Conservation (phyloP, 371 early-diverging fungal species). For the Rhizopus delemar region DNA sequence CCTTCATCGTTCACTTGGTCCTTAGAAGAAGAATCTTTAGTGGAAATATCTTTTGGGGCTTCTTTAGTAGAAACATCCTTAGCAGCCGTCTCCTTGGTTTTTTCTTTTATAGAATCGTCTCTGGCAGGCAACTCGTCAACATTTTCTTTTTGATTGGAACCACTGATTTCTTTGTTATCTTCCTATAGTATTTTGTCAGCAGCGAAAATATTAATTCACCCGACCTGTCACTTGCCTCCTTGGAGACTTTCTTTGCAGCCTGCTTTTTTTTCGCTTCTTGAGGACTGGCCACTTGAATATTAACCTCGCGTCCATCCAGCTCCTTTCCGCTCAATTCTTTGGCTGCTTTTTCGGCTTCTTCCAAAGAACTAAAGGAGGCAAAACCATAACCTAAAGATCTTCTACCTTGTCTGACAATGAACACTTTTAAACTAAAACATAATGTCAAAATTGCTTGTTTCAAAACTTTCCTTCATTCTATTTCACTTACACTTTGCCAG, state of each 20-base stretch:
- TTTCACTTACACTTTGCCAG: conserved; percentile 74
- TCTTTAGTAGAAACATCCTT: conserved; percentile 17
- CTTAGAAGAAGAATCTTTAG: neutral
- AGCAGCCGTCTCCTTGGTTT: conserved; percentile 1
- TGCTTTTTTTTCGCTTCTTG: conserved; percentile 16
- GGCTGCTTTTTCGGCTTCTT: conserved; percentile 76
- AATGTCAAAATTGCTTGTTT: conserved; percentile 1
- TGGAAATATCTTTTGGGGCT: neutral
- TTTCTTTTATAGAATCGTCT: neutral
- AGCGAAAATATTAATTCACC: too few relatives aligned
- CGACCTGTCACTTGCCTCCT: neutral
- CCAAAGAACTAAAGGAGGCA: conserved; percentile 76
- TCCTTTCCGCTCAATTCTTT: conserved; percentile 69
- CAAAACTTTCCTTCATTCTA: neutral
- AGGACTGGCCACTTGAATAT: conserved; percentile 85
- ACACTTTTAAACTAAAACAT: conserved; percentile 12
- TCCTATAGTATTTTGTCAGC: too few relatives aligned
- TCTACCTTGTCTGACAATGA: conserved; percentile 8
- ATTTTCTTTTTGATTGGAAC: neutral
- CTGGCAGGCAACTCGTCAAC: neutral
- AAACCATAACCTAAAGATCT: conserved; percentile 79
- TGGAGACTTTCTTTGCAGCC: conserved; percentile 7
- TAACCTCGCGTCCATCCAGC: conserved; percentile 80
- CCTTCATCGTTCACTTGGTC: neutral
- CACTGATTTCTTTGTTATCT: too few relatives aligned